Base-by-base conservation (phyloP, 352 stramenopile genomes). In the Pythium utonaiense region DNA sequence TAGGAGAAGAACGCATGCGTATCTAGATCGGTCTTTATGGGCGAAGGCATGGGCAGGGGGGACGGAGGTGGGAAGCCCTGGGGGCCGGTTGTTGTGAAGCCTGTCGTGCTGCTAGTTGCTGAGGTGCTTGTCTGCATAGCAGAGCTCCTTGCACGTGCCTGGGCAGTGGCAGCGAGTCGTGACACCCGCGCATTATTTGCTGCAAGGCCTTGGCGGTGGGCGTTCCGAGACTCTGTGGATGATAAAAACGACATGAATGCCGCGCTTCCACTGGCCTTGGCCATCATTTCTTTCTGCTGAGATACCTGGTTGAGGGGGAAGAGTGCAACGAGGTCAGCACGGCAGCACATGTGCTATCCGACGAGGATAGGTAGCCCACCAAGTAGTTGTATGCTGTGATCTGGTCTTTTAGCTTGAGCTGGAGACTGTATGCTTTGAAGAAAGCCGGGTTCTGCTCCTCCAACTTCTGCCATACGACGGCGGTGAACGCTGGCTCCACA, bases 331-430 rank as follows among this genome's bases (percentile, higher is more conserved):
- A n/a, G n/a, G n/a, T n/a, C n/a, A n/a, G n/a, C n/a, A n/a, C n/a
- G n/a, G n/a, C n/a, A n/a, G n/a, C n/a, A n/a, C n/a, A n/a, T n/a
- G n/a, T n/a, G n/a, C n/a, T n/a, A n/a, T n/a, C n/a, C n/a, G n/a
- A n/a, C n/a, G n/a, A 28, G 13, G 42, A 13, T 19, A n/a, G 17
- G 12, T 30, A 13, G 25, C 61, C 42, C 76, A 97, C 89, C 28
- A 97, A 69, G 61, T 96, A 97, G 71, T 97, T 97, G 66, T 96
- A 97, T 9, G 87, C 79, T 16, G 92, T 61, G 57, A 97, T 93
- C 62, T 97, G 90, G 49, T 97, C 90, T 64, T 93, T 92, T 8
- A 97, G 75, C 60, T 90, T 78, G 14, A 97, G 70, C 34, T 93
- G 83, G 19, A 95, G 55, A 34, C 70, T 75, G 62, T 97, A 97